Evolutionary conservation across 768 basidiomycete genomes (phyloP), one percentile per base, ranked within the genome.

Genomic region (Tubosaeta brunneosetosa): DNA sequence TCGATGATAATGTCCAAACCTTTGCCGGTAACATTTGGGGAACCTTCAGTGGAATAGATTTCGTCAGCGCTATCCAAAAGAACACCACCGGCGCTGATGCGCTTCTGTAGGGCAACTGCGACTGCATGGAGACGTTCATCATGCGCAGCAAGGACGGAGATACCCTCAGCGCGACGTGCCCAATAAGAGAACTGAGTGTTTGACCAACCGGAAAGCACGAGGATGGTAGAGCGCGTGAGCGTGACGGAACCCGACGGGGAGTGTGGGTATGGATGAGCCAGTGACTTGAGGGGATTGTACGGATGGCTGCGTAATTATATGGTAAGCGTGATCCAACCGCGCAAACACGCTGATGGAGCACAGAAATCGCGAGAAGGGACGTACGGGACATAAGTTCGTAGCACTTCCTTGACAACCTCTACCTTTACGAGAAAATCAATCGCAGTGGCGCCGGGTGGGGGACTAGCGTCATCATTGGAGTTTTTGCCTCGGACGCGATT

Each of bases 131-230:
- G 66, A 38, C 72, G 72, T 36, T 65, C 63, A 55, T 78, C 77
- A 41, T 74, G 69, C 36, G 66, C 55, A 14, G 71, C 67, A 29
- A 78, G 69, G 36, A 79, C 77, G 45, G 76, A 77, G 42, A 78
- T 72, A 27, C 75, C 77, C 61, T 79, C 78, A 6, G 72, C 65
- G 29, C 77, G 76, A 47, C 77, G 75, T n/a, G 77, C 75, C 78
- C 77, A 78, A 53, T 79, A 79, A 43, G 77, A 79, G 46, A 78
- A 78, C 51, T 79, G 78, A 9, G 77, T 78, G 46, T 79, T 78
- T 17, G 77, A 79, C 77, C 77, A 79, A 52, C 77, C 77, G 6
- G 77, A 77, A 46, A 78, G 70, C 42, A 73, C 64, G 46, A 78
- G 73, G 47, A 78, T 73, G 41, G 75, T 74, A 36, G 76, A 72